Evolutionary conservation across 2,329 filamentous ascomycete genomes (phyloP).

Genomic region (Diatrype stigma): DNA sequence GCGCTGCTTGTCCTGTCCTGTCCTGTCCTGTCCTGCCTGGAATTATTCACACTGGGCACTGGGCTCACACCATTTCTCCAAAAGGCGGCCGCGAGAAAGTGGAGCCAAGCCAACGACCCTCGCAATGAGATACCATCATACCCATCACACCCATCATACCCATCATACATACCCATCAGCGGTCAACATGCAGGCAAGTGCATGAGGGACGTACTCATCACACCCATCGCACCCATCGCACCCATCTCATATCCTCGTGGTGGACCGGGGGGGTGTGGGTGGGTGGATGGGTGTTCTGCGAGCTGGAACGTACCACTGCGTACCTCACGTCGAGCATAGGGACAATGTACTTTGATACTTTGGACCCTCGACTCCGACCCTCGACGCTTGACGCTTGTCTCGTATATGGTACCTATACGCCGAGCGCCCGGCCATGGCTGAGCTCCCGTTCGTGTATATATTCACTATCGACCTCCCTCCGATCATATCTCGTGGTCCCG

Average conservation of each 20-base stretch:
- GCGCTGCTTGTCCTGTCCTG: too few relatives aligned
- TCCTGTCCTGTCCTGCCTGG: too few relatives aligned
- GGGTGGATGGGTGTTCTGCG: too few relatives aligned
- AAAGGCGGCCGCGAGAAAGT: background rate
- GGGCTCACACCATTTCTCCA: background rate
- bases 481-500: background rate
- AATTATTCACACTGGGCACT: slow-evolving; percentile 1
- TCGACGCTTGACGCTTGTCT: background rate
- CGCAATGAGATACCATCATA: background rate
- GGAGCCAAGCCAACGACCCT: background rate
- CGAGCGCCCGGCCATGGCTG: background rate
- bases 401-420: background rate
- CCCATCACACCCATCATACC: too few relatives aligned
- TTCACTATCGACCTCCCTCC: background rate
- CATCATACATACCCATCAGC: background rate
- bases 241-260: background rate
- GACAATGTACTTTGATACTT: background rate
- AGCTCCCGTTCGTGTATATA: background rate
- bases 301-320: too few relatives aligned
- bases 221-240: background rate
- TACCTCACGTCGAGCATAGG: background rate
- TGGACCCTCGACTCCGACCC: too few relatives aligned
- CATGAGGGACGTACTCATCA: background rate
- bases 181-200: background rate
- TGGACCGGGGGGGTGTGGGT: too few relatives aligned